Evolutionary conservation across 1,284 basidiomycete species (phyloP).

Genomic region (Xerocomus cyaneibrunnescens): DNA sequence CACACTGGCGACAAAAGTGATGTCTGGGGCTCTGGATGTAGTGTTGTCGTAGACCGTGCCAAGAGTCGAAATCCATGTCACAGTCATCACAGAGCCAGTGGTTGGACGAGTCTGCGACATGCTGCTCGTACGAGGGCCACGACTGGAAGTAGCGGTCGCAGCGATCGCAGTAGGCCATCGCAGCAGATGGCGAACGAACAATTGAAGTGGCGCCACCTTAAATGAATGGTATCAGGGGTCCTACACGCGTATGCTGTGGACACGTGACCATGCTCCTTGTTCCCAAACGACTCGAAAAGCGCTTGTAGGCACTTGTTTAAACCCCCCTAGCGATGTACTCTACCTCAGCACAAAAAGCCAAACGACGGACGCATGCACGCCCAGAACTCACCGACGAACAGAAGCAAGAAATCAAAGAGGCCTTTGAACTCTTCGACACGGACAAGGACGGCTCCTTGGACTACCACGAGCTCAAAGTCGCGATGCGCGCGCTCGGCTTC

Average conservation of each 20-base stretch:
- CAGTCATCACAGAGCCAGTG: constrained; percentile 28
- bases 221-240: constrained; percentile 27
- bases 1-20: constrained; percentile 46
- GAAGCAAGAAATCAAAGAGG: constrained; percentile 97
- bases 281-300: neutral
- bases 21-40: constrained; percentile 26
- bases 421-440: constrained; percentile 98
- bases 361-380: constrained; percentile 65
- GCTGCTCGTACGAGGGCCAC: constrained; percentile 23
- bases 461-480: constrained; percentile 99
- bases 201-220: too few species aligned
- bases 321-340: constrained; percentile 54
- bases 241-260: constrained; percentile 22
- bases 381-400: constrained; percentile 93
- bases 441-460: constrained; percentile 98
- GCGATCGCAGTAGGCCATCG: constrained; percentile 14
- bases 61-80: constrained; percentile 20
- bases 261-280: constrained; percentile 27
- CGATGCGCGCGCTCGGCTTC: constrained; percentile 97
- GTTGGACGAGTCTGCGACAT: constrained; percentile 18
- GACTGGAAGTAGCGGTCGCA: constrained; percentile 20
- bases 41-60: constrained; percentile 24
- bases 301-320: too few species aligned
- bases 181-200: neutral
- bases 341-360: constrained; percentile 71